phyloP scores from a whole-genome alignment of 202 grass and related monocot species.

The Schoenoplectus tabernaemontani region DNA sequence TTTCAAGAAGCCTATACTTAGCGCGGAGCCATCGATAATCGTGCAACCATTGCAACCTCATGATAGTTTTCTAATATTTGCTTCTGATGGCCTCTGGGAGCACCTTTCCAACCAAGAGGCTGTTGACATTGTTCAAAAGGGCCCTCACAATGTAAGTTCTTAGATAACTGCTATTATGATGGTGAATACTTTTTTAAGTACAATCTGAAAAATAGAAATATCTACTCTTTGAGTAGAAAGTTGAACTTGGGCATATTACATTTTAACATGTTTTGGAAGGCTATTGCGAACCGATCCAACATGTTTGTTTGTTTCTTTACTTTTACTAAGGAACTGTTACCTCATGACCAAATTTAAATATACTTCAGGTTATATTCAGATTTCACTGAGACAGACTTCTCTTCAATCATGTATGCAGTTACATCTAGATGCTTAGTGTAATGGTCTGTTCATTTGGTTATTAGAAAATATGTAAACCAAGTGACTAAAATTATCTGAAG shows the following conservation, averaged over 20 bases:
- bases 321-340: background rate
- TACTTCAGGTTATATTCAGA: background rate
- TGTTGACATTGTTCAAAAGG: slow-evolving; percentile 83
- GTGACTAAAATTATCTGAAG: background rate
- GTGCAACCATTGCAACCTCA: slow-evolving; percentile 63
- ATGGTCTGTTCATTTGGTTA: background rate
- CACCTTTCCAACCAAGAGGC: slow-evolving; percentile 92
- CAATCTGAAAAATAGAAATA: background rate
- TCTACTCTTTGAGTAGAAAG: background rate
- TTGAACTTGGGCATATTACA: background rate
- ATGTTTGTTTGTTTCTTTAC: background rate
- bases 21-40: slow-evolving; percentile 70
- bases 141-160: slow-evolving; percentile 58
- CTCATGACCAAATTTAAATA: background rate
- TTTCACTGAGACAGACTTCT: background rate
- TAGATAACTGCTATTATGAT: background rate
- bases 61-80: slow-evolving; percentile 93
- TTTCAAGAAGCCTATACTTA: slow-evolving; percentile 79
- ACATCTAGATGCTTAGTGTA: background rate
- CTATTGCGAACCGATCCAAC: background rate
- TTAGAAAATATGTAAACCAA: too few species aligned
- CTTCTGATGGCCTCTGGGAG: slow-evolving; percentile 96
- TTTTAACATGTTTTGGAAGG: background rate
- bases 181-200: background rate
- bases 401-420: background rate